These are phyloP conservation scores for Fonsecaea erecta DNA, from an alignment of 2,329 filamentous ascomycete species.

Conservation along the genomic window DNA sequence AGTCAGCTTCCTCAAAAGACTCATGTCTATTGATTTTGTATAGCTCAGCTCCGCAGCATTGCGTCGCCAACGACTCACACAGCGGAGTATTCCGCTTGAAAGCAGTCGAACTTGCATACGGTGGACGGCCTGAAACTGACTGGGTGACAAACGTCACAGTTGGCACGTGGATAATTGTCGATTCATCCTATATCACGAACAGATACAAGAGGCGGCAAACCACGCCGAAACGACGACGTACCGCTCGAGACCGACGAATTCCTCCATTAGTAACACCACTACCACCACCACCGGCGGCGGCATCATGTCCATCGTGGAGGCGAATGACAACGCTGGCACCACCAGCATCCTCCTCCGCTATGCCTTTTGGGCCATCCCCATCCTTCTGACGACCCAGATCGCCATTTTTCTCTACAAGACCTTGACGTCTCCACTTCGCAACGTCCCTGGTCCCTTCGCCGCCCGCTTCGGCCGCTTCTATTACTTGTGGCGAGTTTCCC, in stretches of 20 bases:
- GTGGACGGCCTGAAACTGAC: too few species aligned
- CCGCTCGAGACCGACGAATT: neutral
- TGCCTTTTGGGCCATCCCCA: constrained; percentile 10
- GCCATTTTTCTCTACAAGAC: constrained; percentile 34
- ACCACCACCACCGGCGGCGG: neutral
- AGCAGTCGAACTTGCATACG: too few species aligned
- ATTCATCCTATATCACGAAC: too few species aligned
- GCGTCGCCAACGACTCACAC: neutral
- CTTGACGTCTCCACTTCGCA: constrained; percentile 44
- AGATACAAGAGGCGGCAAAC: too few species aligned
- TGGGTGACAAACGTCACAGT: too few species aligned
- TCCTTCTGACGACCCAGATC: constrained; percentile 17
- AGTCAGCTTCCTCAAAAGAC: too few species aligned
- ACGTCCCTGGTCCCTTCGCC: constrained; percentile 53
- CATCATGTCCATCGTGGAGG: neutral
- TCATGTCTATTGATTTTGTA: too few species aligned
- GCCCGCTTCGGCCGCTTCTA: constrained; percentile 53
- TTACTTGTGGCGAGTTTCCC: constrained; percentile 48
- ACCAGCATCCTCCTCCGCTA: constrained; percentile 21
- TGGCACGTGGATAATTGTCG: too few species aligned
- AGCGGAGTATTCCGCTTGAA: neutral
- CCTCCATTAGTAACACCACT: too few species aligned
- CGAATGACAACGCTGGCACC: neutral
- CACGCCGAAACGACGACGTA: too few species aligned
- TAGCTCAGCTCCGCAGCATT: neutral